phyloP scores from a whole-genome alignment of 768 basidiomycete genomes.

The Pulveroboletus ravenelii region DNA sequence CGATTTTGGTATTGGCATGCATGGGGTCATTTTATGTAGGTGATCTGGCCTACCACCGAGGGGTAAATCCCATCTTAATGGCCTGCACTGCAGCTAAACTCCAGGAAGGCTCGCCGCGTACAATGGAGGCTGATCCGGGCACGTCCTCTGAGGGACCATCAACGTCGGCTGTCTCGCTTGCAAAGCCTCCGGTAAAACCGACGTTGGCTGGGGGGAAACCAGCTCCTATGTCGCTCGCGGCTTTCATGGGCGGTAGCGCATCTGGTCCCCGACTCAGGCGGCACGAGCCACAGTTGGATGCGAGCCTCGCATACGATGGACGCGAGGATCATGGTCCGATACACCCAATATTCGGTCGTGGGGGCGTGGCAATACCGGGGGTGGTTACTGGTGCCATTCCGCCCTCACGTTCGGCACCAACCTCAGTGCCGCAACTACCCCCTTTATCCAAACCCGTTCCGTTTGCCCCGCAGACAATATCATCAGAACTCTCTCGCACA shows the following conservation, averaged over 20 bases:
- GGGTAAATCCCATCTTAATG: background rate
- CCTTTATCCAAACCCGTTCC: background rate
- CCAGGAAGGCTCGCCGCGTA: conserved; percentile 14
- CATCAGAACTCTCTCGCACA: conserved; percentile 18
- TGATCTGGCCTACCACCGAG: conserved; percentile 10
- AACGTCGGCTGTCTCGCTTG: conserved; percentile 1
- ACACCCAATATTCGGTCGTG: conserved; percentile 74
- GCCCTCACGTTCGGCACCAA: conserved; percentile 5
- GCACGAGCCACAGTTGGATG: conserved; percentile 68
- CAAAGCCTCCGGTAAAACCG: conserved; percentile 14
- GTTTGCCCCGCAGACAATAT: conserved; percentile 2
- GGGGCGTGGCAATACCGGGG: conserved; percentile 74
- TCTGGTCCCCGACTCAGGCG: conserved; percentile 69
- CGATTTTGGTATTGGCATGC: conserved; percentile 37
- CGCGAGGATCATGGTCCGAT: conserved; percentile 46
- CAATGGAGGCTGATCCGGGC: conserved; percentile 9
- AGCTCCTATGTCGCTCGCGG: conserved; percentile 66
- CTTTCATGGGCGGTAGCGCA: conserved; percentile 77
- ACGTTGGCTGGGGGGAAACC: conserved; percentile 23
- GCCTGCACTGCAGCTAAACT: conserved; percentile 16
- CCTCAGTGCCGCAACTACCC: conserved; percentile 1
- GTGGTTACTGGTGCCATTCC: conserved; percentile 35
- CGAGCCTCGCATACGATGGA: conserved; percentile 63
- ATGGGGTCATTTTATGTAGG: conserved; percentile 31
- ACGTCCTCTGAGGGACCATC: conserved; percentile 5